Base-by-base conservation (phyloP, 2,329 filamentous ascomycete species). In the Coniella vitis region DNA sequence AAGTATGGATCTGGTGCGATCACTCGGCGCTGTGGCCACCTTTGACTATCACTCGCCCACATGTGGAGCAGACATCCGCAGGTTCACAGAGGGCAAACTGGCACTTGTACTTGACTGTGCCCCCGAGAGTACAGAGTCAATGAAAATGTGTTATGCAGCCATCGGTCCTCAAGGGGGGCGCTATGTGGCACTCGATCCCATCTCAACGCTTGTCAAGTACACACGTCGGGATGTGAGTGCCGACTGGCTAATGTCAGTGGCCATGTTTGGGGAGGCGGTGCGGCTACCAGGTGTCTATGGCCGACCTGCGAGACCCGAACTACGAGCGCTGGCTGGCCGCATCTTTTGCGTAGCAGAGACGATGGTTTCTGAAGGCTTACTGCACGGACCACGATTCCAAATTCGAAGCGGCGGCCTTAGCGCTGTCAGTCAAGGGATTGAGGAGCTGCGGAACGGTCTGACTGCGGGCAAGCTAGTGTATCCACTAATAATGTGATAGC, bases 1-100 rank as follows among this genome's bases (percentile, higher is more conserved):
- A 46, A 77, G 75, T 59, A 72, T 71, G 58, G 65, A 69, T 3
- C 68, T 76, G 14, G 62, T 73, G 3, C 68, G 67, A 51, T 61
- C 59, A 3, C 63, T 75, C 10, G 76, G 76, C 20, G 75, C 74
- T 1, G 67, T 69, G 48, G 63, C 64, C 35, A 67, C 68, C 10
- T 78, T 76, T 56, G 69, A 78, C 60, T 79, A 79, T 65, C 67
- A 66, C 21, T 67, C 69, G 16, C 63, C 70, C 0, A 66, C 68
- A 16, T 67, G 66, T 21, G 66, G 66, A 1, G 61, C 64, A 31
- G 68, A 75, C 49, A 78, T 80, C 60, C 65, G 67, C 29, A 61
- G 65, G 32, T 65, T 64, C 47, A 74, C 72, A 8, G 61, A 69
- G 4, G 66, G 73, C 60, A 61, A 58, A 25, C 61, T 79, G 4